phyloP scores from a whole-genome alignment of 169 alveolate species.

The Babesia ovis region DNA sequence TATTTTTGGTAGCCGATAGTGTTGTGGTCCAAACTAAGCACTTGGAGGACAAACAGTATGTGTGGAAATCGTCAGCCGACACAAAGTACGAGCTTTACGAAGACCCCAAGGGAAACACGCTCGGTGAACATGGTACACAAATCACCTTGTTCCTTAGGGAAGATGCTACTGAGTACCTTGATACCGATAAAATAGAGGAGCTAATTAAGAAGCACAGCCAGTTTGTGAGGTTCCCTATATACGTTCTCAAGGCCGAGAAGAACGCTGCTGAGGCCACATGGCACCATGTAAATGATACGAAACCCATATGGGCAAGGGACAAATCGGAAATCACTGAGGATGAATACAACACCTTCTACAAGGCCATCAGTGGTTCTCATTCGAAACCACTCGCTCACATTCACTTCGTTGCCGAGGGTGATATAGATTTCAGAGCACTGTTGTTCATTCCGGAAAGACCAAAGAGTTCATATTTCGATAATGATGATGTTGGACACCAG shows the following conservation, averaged over 20 bases:
- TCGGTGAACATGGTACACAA: constrained; percentile 96
- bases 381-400: constrained; percentile 95
- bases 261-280: constrained; percentile 78
- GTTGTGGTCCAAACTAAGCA: constrained; percentile 94
- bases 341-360: constrained; percentile 94
- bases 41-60: constrained; percentile 91
- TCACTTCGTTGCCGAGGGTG: constrained; percentile 99
- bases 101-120: constrained; percentile 96
- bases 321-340: constrained; percentile 93
- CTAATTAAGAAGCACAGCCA: constrained; percentile 93
- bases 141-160: constrained; percentile 96
- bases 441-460: constrained; percentile 94
- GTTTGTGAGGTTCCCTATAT: constrained; percentile 97
- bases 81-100: constrained; percentile 91
- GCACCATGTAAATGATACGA: constrained; percentile 91
- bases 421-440: constrained; percentile 96
- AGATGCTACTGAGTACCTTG: constrained; percentile 96
- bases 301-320: constrained; percentile 97
- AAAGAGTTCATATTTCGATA: constrained; percentile 90
- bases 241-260: constrained; percentile 72
- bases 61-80: constrained; percentile 98
- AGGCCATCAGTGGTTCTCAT: constrained; percentile 92
- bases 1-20: constrained; percentile 97
- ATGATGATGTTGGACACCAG: constrained; percentile 82
- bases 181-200: constrained; percentile 90